Evolutionary conservation across 176 grass and related monocot genomes (phyloP).

Genomic region (Avena insularis): DNA sequence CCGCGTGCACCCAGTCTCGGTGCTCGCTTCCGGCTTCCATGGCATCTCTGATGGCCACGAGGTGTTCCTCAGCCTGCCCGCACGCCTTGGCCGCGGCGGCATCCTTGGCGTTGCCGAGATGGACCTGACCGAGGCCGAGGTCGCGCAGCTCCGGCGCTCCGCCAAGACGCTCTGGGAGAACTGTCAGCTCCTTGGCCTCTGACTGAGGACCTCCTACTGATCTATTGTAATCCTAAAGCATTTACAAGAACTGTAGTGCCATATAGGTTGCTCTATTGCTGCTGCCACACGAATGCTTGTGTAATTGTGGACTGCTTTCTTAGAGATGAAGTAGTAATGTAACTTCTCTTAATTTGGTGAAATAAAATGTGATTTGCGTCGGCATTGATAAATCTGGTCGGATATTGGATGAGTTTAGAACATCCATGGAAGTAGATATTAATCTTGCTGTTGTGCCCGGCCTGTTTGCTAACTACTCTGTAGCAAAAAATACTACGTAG

Average conservation of each 20-base stretch:
- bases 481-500: too few relatives aligned
- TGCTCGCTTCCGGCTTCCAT: conserved; percentile 69
- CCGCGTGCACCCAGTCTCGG: conserved; percentile 79
- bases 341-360: neutral
- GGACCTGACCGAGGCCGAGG: conserved; percentile 75
- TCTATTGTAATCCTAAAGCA: neutral
- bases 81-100: conserved; percentile 55
- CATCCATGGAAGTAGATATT: too few relatives aligned
- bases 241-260: too few relatives aligned
- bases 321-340: neutral
- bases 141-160: conserved; percentile 48
- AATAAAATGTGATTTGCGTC: conserved; percentile 1
- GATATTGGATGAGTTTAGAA: neutral
- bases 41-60: conserved; percentile 59
- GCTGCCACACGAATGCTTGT: neutral
- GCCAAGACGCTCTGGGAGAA: conserved; percentile 83
- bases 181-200: conserved; percentile 54
- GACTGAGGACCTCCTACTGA: neutral
- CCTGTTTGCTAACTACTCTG: neutral
- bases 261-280: too few relatives aligned
- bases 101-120: conserved; percentile 62
- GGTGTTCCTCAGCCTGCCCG: conserved; percentile 87
- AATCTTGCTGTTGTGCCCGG: too few relatives aligned
- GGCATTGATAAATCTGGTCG: neutral
- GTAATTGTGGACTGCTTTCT: neutral